Conservation (phyloP, 2,329 filamentous ascomycete genomes). For the Cordyceps militaris region DNA sequence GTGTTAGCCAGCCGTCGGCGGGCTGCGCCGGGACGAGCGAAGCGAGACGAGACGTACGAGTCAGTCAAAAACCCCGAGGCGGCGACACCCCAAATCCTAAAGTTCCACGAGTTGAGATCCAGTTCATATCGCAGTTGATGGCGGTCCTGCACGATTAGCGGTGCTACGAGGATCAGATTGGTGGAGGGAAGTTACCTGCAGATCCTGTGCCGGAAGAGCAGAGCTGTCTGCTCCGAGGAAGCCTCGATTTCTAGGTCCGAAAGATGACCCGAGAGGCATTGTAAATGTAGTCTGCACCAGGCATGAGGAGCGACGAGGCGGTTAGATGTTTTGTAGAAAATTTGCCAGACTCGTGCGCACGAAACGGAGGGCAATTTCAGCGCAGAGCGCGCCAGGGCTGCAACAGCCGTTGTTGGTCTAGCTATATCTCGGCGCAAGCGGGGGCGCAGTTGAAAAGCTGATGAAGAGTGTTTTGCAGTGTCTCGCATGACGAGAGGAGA, state of each 20-base stretch:
- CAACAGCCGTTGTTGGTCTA: background rate
- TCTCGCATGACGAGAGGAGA: slow-evolving; percentile 7
- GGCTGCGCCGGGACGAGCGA: background rate
- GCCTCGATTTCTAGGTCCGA: slow-evolving; percentile 37
- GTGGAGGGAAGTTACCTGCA: slow-evolving; percentile 32
- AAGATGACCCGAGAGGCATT: slow-evolving; percentile 25
- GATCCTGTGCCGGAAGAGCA: slow-evolving; percentile 41
- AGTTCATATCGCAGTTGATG: slow-evolving; percentile 46
- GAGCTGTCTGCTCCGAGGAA: slow-evolving; percentile 45
- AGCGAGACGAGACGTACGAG: slow-evolving; percentile 31
- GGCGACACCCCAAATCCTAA: slow-evolving; percentile 48
- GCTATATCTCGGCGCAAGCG: background rate
- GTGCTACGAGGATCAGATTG: background rate
- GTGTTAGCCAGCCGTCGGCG: slow-evolving; percentile 1
- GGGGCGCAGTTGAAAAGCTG: background rate
- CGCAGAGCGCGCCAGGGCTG: background rate
- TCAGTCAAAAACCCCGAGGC: slow-evolving; percentile 48
- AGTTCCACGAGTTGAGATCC: slow-evolving; percentile 47
- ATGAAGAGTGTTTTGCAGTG: background rate
- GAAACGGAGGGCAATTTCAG: slow-evolving; percentile 5
- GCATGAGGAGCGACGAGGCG: slow-evolving; percentile 1
- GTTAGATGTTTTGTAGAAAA: background rate
- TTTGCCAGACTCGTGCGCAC: background rate
- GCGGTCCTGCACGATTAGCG: slow-evolving; percentile 34
- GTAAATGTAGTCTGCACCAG: background rate